Conservation (phyloP, 352 stramenopile species). For the Albugo candida region DNA sequence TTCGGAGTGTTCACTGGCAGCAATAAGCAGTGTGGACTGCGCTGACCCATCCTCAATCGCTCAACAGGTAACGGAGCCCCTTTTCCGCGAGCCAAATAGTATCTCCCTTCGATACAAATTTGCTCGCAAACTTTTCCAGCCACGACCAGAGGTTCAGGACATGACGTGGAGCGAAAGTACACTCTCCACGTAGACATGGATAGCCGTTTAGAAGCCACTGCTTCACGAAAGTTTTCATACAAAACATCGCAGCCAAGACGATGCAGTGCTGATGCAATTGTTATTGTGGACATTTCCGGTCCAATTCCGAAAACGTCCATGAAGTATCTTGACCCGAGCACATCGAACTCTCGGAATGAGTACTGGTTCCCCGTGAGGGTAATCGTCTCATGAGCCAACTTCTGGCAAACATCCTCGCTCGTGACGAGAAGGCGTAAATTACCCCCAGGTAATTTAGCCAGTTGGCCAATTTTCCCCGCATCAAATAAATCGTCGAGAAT, state of each 20-base stretch:
- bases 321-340: constrained; percentile 2
- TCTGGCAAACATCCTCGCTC: no score
- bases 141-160: background rate
- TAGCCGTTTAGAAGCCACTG: background rate
- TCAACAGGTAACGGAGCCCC: no score
- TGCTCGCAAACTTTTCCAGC: constrained; percentile 1
- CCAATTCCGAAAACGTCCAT: constrained; percentile 3
- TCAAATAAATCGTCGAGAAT: no score
- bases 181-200: constrained; percentile 2
- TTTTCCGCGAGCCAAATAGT: no score
- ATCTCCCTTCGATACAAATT: background rate
- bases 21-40: no score
- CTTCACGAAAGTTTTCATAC: constrained; percentile 7
- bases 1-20: no score
- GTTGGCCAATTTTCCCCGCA: no score
- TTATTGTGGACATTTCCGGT: background rate
- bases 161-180: constrained; percentile 1
- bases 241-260: constrained; percentile 4
- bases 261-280: no score
- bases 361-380: constrained; percentile 1
- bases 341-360: constrained; percentile 4
- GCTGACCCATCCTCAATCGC: no score
- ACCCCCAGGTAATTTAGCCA: no score
- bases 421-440: no score
- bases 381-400: background rate